Percentiles rank a stretch among this genome's conserved stretches.
These are phyloP conservation scores for Cyclotella choctawhatcheeana DNA, from an alignment of 108 stramenopile genomes.

Conservation along the genomic window DNA sequence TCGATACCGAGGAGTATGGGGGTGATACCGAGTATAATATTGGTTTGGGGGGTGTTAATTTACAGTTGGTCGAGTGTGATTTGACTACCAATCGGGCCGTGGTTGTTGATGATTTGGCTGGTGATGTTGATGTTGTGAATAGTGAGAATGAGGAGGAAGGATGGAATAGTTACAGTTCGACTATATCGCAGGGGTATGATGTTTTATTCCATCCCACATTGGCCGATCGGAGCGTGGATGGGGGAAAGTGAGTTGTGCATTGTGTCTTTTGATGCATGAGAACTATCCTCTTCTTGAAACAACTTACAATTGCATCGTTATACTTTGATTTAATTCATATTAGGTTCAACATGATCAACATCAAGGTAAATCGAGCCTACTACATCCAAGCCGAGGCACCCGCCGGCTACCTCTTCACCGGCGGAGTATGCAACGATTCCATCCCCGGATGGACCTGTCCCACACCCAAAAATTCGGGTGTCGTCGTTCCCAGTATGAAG, in stretches of 20 bases:
- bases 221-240: conserved; percentile 3
- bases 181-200: conserved; percentile 15
- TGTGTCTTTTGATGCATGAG: not conserved
- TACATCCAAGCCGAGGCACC: conserved; percentile 32
- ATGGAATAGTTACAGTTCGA: conserved; percentile 5
- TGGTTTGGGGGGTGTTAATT: conserved; percentile 28
- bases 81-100: conserved; percentile 2
- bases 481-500: not conserved
- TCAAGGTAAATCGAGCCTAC: conserved; percentile 36
- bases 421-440: conserved; percentile 35
- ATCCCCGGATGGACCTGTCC: conserved; percentile 27
- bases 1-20: not conserved
- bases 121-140: not conserved
- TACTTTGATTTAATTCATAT: not conserved
- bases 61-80: conserved; percentile 25
- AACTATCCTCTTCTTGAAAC: too few relatives aligned
- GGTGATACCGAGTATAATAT: conserved; percentile 21
- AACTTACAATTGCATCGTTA: not conserved
- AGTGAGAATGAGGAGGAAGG: not conserved
- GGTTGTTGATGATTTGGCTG: not conserved
- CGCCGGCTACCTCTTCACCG: conserved; percentile 31
- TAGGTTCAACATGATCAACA: conserved; percentile 30
- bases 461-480: not conserved
- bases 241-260: conserved; percentile 27
- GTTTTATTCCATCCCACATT: conserved; percentile 4